Percentiles rank a stretch among this genome's conserved stretches.
These are phyloP conservation scores for Fraxinus excelsior DNA, from an alignment of 257 asterid genomes.

Conservation along the genomic window DNA sequence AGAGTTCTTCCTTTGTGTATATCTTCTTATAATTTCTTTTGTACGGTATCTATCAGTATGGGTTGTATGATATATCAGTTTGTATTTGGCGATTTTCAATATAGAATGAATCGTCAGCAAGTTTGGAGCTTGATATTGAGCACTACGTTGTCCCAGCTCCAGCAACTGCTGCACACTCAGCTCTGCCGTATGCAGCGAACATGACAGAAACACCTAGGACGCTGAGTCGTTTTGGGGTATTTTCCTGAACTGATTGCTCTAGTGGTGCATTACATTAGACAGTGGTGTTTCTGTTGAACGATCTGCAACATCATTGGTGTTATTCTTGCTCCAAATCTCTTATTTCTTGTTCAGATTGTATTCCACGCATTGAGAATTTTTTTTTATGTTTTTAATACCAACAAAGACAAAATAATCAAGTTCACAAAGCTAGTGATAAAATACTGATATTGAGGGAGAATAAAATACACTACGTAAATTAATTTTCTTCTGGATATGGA, in stretches of 20 bases:
- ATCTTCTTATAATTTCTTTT: slow-evolving; percentile 8
- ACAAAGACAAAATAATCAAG: background rate
- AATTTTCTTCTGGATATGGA: slow-evolving; percentile 18
- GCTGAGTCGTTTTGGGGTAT: slow-evolving; percentile 55
- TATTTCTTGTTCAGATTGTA: slow-evolving; percentile 23
- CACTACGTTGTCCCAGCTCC: slow-evolving; percentile 98
- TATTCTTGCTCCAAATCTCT: slow-evolving; percentile 22
- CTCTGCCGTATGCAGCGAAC: slow-evolving; percentile 88
- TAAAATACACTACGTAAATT: slow-evolving; percentile 4
- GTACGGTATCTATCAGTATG: slow-evolving; percentile 9
- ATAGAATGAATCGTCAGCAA: slow-evolving; percentile 78
- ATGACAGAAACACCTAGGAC: slow-evolving; percentile 93
- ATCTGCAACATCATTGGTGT: slow-evolving; percentile 52
- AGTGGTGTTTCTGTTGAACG: slow-evolving; percentile 58
- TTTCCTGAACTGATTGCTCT: slow-evolving; percentile 60
- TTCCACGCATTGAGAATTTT: slow-evolving; percentile 13
- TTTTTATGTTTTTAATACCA: background rate
- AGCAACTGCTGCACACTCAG: slow-evolving; percentile 66
- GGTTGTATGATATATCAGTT: slow-evolving; percentile 20
- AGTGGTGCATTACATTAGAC: slow-evolving; percentile 50
- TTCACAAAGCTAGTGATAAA: background rate
- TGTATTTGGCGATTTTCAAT: slow-evolving; percentile 19
- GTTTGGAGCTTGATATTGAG: slow-evolving; percentile 93
- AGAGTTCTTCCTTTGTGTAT: slow-evolving; percentile 1
- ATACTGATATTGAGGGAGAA: slow-evolving; percentile 8